A percentile compares a stretch with the other conserved stretches of the same genome.
Conservation (phyloP, 768 basidiomycete species). For the Xerocomus potaroensis region DNA sequence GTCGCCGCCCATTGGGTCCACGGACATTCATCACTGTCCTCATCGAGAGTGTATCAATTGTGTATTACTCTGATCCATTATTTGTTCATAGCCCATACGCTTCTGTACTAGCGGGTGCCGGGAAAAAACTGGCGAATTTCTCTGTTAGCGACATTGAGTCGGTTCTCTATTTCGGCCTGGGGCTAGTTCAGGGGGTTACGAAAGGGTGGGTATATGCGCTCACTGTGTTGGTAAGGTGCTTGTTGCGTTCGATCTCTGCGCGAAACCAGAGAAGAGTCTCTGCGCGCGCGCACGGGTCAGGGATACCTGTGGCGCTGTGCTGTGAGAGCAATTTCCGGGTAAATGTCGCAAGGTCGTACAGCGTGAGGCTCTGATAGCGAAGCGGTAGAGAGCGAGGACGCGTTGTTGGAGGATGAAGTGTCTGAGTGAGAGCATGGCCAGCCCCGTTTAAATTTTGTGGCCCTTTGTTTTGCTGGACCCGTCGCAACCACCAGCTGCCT, state of each 20-base stretch:
- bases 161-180: constrained; percentile 60
- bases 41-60: not conserved
- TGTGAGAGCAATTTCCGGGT: constrained; percentile 2
- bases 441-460: constrained; percentile 15
- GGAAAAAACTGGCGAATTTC: constrained; percentile 60
- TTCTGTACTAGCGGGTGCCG: not conserved
- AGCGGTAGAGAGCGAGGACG: constrained; percentile 59
- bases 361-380: constrained; percentile 64
- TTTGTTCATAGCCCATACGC: not conserved
- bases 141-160: constrained; percentile 49
- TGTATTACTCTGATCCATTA: constrained; percentile 5
- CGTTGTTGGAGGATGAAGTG: constrained; percentile 70
- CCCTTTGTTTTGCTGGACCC: constrained; percentile 17
- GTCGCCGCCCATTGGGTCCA: not conserved
- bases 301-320: constrained; percentile 46
- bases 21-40: too few species aligned
- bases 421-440: constrained; percentile 49
- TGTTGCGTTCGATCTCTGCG: constrained; percentile 62
- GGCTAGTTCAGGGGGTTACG: constrained; percentile 10
- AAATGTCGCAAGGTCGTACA: constrained; percentile 36
- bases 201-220: constrained; percentile 1
- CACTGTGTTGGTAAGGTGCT: constrained; percentile 55
- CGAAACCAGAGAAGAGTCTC: constrained; percentile 76
- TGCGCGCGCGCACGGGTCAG: constrained; percentile 51
- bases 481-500: constrained; percentile 5